Conservation (phyloP, 805 yeast genomes). For the Helenozyma baotianmanensis region DNA sequence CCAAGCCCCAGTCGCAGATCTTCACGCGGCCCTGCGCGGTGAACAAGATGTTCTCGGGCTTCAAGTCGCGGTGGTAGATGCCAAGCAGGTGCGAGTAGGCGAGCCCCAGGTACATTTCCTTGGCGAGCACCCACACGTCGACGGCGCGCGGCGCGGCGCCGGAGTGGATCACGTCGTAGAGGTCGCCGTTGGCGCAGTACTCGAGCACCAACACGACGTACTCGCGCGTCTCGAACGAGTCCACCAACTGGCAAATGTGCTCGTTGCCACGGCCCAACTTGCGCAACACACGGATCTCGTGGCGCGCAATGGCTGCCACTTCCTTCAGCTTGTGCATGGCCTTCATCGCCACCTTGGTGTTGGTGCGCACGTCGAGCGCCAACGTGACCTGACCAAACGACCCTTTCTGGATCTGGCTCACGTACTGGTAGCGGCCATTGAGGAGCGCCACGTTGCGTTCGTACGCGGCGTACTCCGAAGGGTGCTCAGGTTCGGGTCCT, state of each 20-base stretch:
- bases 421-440: constrained; percentile 37
- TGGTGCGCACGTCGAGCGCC: constrained; percentile 36
- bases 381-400: constrained; percentile 59
- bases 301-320: constrained; percentile 45
- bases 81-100: constrained; percentile 52
- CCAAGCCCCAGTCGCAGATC: constrained; percentile 72
- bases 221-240: constrained; percentile 50
- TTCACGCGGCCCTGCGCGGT: constrained; percentile 50
- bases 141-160: constrained; percentile 12
- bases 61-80: constrained; percentile 65
- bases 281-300: constrained; percentile 45
- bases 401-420: constrained; percentile 49
- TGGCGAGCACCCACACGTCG: constrained; percentile 37
- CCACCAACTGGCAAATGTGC: constrained; percentile 55
- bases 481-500: too few species aligned
- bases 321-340: constrained; percentile 44
- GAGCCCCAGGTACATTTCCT: constrained; percentile 51
- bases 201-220: constrained; percentile 59
- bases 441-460: constrained; percentile 33
- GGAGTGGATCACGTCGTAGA: constrained; percentile 51
- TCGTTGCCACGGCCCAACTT: constrained; percentile 39
- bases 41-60: constrained; percentile 66
- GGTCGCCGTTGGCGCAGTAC: constrained; percentile 62
- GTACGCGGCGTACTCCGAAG: constrained; percentile 34
- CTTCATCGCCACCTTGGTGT: constrained; percentile 48